Base-by-base conservation (phyloP, 495 filamentous ascomycete species). In the Tuber brumale region DNA sequence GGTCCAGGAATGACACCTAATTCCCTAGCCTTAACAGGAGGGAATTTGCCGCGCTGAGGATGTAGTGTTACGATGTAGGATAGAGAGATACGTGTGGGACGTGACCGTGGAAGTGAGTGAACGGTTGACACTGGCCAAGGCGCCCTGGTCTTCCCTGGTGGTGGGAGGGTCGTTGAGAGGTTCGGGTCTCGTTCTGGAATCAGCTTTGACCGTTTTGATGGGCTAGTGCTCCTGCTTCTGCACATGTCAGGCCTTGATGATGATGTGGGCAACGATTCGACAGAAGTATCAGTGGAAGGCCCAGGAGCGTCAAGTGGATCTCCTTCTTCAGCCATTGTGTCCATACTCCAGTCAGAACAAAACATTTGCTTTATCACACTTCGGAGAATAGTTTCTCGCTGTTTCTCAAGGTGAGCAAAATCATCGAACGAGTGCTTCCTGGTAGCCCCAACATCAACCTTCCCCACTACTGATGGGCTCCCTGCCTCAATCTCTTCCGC, bases 51-150 rank as follows among this genome's bases (percentile, higher is more conserved):
- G 41, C 95, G 88, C 48, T 91, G 86, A 69, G 89, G 86, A 75
- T 94, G 90, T 44, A 86, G 89, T 70, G 91, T 91, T 73, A 97
- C 86, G 80, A 99, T 90, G 82, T 98, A 99, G 69, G 90, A 97
- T 72, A 97, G 84, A 19, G 94, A 90, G 48, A 91, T 89, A 19
- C 83, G 82, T 3, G 88, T 89, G 19, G 89, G 90, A 48, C 85
- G 84, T 0, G 94, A 92, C 6, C 85, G 84, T 8, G 94, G 95
- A 0, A 97, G 86, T 18, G 77, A 83, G 2, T 87, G 82, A 21
- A 93, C 84, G 72, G 87, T 81, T 12, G 92, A 89, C 9, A 90
- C 92, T 5, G 94, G 94, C 94, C 94, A 97, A 1, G 94, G 93
- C 81, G 89, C 72, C 84, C 19, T 85, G 82, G 77, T 87, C 85